Evolutionary conservation across 208 protist genomes (phyloP).

Genomic region (Wallacemonas sp.): DNA sequence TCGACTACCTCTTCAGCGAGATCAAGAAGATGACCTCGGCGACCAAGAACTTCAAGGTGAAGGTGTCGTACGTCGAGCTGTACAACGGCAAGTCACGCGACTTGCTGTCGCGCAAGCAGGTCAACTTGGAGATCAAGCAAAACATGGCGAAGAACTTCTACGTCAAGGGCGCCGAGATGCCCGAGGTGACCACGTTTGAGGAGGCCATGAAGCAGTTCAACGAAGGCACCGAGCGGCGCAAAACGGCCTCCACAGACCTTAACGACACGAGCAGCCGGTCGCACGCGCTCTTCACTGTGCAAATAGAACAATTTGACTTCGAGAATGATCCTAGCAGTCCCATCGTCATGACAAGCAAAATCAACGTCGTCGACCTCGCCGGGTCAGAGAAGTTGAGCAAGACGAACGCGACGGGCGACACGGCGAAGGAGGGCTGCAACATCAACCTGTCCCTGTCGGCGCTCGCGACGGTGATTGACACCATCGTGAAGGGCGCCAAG

Average conservation of each 20-base stretch:
- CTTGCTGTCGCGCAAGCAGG: slow-evolving; percentile 74
- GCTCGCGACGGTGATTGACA: slow-evolving; percentile 91
- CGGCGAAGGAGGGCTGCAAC: slow-evolving; percentile 92
- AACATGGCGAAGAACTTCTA: slow-evolving; percentile 93
- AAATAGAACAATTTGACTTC: slow-evolving; percentile 86
- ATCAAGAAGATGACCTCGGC: slow-evolving; percentile 80
- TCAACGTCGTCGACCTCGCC: slow-evolving; percentile 95
- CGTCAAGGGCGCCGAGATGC: slow-evolving; percentile 89
- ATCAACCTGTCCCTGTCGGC: slow-evolving; percentile 94
- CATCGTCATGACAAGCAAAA: slow-evolving; percentile 87
- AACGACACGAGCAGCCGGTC: slow-evolving; percentile 91
- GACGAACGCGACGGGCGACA: slow-evolving; percentile 92
- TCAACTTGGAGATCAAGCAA: slow-evolving; percentile 90
- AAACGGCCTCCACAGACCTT: slow-evolving; percentile 90
- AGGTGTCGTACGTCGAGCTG: slow-evolving; percentile 88
- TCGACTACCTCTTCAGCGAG: slow-evolving; percentile 86
- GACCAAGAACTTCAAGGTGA: slow-evolving; percentile 88
- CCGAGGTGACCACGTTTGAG: slow-evolving; percentile 82
- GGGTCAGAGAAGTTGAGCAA: slow-evolving; percentile 92
- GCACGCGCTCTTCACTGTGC: slow-evolving; percentile 91
- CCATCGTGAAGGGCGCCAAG: slow-evolving; percentile 85
- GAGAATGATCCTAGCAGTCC: slow-evolving; percentile 82
- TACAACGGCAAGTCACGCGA: slow-evolving; percentile 92
- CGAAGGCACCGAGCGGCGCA: slow-evolving; percentile 79
- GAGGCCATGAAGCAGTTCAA: slow-evolving; percentile 89